Evolutionary conservation across 768 basidiomycete genomes (phyloP), one percentile per base, ranked within the genome.

Genomic region (Tulasnella sp.): DNA sequence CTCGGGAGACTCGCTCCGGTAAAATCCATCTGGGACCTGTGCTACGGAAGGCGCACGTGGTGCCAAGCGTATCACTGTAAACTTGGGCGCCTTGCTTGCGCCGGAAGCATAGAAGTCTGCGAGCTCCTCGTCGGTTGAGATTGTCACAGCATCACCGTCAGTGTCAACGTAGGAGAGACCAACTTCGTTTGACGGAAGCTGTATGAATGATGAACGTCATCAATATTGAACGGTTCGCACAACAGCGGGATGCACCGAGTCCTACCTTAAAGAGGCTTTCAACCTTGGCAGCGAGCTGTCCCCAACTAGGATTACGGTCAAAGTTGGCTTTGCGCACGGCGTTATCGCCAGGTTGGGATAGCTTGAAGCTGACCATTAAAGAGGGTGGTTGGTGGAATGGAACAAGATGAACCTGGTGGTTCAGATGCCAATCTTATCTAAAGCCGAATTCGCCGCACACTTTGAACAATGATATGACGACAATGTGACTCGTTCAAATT

Each of bases 101-200:
- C 70, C 58, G 60, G 72, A 65, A 5, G 73, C 71, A 27, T 48
- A 38, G 34, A 38, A 38, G 34, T 38, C 34, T 38, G 15, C 5
- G 34, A 38, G 34, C 69, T 91, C 88, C 32, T 83, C 82, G 56
- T 87, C 76, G 3, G 87, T 80, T 70, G 80, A 86, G 59, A 89
- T 74, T 10, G 87, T 89, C 63, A 91, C 80, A 61, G 84, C 80
- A 67, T 90, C 88, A 41, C 79, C 77, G 66, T 90, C 87, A 30
- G 69, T 68, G 69, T 91, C 88, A 51, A 83, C 61, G 69, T 91
- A 90, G 30, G 83, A 81, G 32, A 86, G 82, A 2, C 76, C 85
- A 53, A 88, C 72, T 53, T 77, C 76, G 60, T 78, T 77, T 56
- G 70, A 56, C 2, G 84, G 78, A 42, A 90, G 82, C 47, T n/a